These are phyloP conservation scores for Cenchrus americanus DNA, from an alignment of 176 grass and related monocot genomes.

Conservation along the genomic window DNA sequence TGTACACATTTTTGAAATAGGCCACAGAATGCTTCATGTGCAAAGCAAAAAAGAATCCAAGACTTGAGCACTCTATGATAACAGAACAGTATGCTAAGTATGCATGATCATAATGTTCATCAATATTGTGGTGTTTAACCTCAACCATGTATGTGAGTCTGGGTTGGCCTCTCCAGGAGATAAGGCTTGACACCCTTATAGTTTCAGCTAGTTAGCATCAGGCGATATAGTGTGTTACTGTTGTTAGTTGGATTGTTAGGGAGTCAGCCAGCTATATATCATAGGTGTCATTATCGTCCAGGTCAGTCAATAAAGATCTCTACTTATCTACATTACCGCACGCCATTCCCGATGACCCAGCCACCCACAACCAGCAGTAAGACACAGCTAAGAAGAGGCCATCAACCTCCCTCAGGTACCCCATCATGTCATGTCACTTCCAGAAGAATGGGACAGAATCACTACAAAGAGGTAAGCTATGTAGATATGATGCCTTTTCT, in stretches of 20 bases:
- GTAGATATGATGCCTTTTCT: too few species aligned
- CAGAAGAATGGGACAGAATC: not conserved
- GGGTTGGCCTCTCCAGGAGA: not conserved
- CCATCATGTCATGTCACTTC: not conserved
- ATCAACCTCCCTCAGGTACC: not conserved
- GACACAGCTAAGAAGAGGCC: not conserved
- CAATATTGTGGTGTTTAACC: too few species aligned
- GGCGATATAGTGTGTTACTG: not conserved
- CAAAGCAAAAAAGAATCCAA: not conserved
- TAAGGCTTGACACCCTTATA: not conserved
- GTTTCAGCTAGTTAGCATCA: not conserved
- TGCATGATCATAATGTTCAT: too few species aligned
- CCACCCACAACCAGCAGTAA: not conserved
- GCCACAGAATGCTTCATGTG: not conserved
- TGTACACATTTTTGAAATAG: not conserved
- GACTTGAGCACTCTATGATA: not conserved
- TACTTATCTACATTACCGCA: not conserved
- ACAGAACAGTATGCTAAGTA: not conserved
- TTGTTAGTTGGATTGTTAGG: not conserved
- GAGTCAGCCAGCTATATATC: not conserved
- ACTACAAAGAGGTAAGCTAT: too few species aligned
- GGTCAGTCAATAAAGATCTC: not conserved
- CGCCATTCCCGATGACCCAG: too few species aligned
- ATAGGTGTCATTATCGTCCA: not conserved
- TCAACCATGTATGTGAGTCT: not conserved